Base-by-base conservation (phyloP, 768 basidiomycete species). In the Symmetrospora coprosmae region DNA sequence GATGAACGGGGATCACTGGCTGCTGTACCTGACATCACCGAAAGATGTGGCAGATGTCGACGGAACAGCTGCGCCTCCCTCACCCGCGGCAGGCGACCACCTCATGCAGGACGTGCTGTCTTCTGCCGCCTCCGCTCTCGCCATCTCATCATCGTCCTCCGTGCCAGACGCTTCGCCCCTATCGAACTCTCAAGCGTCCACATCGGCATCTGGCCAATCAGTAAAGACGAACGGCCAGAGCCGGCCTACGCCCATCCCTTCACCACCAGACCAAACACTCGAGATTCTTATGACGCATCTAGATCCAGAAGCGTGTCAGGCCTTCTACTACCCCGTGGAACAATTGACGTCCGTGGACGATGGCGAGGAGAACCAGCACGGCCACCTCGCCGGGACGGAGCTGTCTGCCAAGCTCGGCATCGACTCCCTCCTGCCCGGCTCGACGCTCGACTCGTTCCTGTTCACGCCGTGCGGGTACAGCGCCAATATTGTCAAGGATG, bases 1-100 rank as follows among this genome's bases (percentile, higher is more conserved):
- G 69, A 86, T 92, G 72, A 99, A 99, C 72, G 87, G 92, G 47
- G 90, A 96, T 73, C 94, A 99, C 74, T 99, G 94, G 94, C 74
- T 97, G 46, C 81, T 97, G 38, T 99, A 97, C 75, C 78, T 97
- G 66, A 89, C 88, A 19, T 78, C 75, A 1, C 84, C 86, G 14
- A 70, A 72, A 30, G 74, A 75, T 43, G 71, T 61, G 60, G 75
- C 37, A 14, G 21, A n/a, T n/a, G n/a, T n/a, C n/a, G n/a, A n/a
- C n/a, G n/a, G n/a, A n/a, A 8, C 25, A 21, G 27, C 49, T 16
- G 17, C 17, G 33, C 13, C 66, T 69, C 50, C 64, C 63, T 39
- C 60, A 64, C 46, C 62, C 49, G 66, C 53, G 65, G 48, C 50
- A 55, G 21, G 60, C 63, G 14, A 62, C 64, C 40, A 43, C 27